A percentile compares a stretch with the other conserved stretches of the same genome.
phyloP scores from a whole-genome alignment of 2,329 filamentous ascomycete genomes.

The Cercospora sp. region DNA sequence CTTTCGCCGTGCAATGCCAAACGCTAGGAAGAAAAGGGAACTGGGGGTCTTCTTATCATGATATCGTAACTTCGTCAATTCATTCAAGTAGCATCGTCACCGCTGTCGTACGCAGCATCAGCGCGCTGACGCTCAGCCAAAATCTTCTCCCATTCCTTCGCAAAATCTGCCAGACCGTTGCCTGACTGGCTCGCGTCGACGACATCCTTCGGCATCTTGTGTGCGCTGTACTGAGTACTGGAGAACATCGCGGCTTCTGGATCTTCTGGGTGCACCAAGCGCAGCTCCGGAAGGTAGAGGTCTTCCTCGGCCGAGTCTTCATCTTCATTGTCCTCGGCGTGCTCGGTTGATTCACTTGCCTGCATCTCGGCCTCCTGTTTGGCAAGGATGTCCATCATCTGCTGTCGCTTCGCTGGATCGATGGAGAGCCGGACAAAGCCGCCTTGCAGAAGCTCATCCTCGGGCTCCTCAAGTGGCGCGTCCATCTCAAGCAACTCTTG shows the following conservation, averaged over 20 bases:
- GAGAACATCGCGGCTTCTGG: conserved; percentile 85
- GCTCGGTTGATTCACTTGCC: conserved; percentile 10
- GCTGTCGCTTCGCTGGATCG: conserved; percentile 18
- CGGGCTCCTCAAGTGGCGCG: conserved; percentile 48
- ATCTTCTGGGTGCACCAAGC: conserved; percentile 79
- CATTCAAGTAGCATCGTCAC: conserved; percentile 28
- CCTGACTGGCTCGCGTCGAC: conserved; percentile 63
- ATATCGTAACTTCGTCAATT: neutral
- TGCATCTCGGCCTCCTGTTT: conserved; percentile 10
- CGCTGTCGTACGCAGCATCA: conserved; percentile 34
- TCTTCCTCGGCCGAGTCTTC: conserved; percentile 58
- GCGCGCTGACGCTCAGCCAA: conserved; percentile 44
- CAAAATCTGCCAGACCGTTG: conserved; percentile 71
- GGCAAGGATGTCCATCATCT: conserved; percentile 12
- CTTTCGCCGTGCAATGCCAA: neutral
- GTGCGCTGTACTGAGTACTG: conserved; percentile 85
- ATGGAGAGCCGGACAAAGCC: conserved; percentile 32
- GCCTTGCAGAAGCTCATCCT: conserved; percentile 21
- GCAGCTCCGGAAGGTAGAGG: conserved; percentile 70
- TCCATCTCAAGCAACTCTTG: conserved; percentile 75
- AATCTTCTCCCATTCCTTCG: conserved; percentile 51
- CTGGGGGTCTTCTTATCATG: neutral
- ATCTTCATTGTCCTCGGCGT: conserved; percentile 39
- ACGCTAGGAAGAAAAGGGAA: neutral
- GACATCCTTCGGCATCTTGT: conserved; percentile 92